Evolutionary conservation across 805 yeast genomes (phyloP).

Genomic region (Candida vartiovaarae): DNA sequence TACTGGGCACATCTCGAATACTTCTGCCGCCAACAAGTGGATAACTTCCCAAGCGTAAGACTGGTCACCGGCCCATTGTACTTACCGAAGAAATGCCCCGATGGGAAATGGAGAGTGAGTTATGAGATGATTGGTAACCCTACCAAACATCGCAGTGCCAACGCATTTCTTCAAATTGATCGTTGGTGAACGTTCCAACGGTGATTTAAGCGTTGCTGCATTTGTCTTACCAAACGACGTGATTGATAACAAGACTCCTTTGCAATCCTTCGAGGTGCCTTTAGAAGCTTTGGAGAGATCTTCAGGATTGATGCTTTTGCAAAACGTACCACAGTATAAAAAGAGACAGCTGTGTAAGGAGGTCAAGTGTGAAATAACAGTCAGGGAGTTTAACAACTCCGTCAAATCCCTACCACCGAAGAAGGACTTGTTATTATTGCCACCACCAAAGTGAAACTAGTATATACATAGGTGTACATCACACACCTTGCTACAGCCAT

Average conservation of each 20-base stretch:
- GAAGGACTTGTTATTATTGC: constrained; percentile 9
- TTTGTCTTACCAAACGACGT: constrained; percentile 88
- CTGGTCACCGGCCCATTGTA: constrained; percentile 92
- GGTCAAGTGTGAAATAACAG: constrained; percentile 69
- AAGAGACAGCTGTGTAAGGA: constrained; percentile 69
- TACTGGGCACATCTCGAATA: constrained; percentile 97
- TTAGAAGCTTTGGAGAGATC: constrained; percentile 83
- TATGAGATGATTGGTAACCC: constrained; percentile 97
- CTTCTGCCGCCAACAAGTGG: constrained; percentile 72
- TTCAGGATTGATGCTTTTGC: constrained; percentile 76
- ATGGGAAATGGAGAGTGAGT: constrained; percentile 77
- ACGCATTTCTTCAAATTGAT: constrained; percentile 92
- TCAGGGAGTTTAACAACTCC: constrained; percentile 65
- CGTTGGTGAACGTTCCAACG: constrained; percentile 64
- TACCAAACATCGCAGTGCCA: constrained; percentile 93
- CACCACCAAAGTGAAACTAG: constrained; percentile 7
- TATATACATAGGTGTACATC: neutral
- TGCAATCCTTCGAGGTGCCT: constrained; percentile 79
- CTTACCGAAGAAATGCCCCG: constrained; percentile 66
- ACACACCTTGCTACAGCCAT: neutral
- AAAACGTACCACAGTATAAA: constrained; percentile 52
- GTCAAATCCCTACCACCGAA: constrained; percentile 10
- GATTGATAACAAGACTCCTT: constrained; percentile 64
- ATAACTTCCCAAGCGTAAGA: constrained; percentile 67
- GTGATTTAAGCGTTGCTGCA: constrained; percentile 69